A percentile compares a stretch with the other conserved stretches of the same genome.
Conservation (phyloP, 2,329 filamentous ascomycete species). For the Parasarocladium wereldwijsianum region DNA sequence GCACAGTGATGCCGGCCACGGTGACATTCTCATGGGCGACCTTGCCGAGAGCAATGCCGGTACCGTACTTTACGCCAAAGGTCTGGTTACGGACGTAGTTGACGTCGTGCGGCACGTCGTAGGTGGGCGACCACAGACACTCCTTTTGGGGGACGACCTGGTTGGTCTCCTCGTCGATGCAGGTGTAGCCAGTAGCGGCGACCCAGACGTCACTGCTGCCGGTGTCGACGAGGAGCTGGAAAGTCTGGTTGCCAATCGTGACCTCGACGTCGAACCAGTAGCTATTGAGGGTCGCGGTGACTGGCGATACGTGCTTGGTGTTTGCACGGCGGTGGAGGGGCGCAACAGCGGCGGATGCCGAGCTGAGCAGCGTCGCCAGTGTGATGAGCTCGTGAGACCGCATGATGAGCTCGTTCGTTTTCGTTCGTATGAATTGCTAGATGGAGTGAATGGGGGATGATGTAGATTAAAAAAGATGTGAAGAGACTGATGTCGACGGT, state of each 20-base stretch:
- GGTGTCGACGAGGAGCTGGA: constrained; percentile 8
- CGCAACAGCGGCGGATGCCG: constrained; percentile 3
- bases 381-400: background rate
- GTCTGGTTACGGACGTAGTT: constrained; percentile 12
- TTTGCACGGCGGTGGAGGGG: constrained; percentile 6
- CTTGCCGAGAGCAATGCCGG: constrained; percentile 9
- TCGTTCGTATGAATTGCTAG: too few relatives aligned
- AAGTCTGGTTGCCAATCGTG: constrained; percentile 7
- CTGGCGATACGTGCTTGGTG: background rate
- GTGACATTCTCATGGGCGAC: constrained; percentile 9
- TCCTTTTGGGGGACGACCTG: constrained; percentile 5
- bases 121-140: constrained; percentile 7
- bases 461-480: background rate
- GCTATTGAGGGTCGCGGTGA: constrained; percentile 6
- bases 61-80: constrained; percentile 9
- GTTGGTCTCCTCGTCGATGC: constrained; percentile 5
- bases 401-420: too few relatives aligned
- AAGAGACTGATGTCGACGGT: background rate
- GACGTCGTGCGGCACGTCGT: constrained; percentile 5
- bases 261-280: constrained; percentile 10
- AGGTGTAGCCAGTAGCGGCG: constrained; percentile 7
- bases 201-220: constrained; percentile 9
- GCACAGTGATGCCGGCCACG: constrained; percentile 9
- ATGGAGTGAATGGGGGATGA: too few relatives aligned
- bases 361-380: background rate